These are phyloP conservation scores for Globisporangium abappressorium DNA, from an alignment of 352 stramenopile genomes.

Conservation along the genomic window DNA sequence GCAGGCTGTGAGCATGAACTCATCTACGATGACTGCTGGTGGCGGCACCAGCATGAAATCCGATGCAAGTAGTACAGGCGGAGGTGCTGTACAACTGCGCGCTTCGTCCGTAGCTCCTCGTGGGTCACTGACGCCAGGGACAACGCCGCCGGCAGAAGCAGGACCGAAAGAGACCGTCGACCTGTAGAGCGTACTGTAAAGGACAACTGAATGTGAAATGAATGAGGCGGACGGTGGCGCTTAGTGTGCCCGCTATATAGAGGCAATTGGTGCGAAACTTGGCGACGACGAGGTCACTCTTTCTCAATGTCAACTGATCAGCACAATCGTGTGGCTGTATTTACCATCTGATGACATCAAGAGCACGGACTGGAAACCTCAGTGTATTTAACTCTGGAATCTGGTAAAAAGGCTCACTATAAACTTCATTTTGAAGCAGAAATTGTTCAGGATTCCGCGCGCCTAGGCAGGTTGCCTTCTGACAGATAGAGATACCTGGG, in stretches of 20 bases:
- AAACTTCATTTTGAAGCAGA: neutral
- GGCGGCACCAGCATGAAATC: neutral
- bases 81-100: too few relatives aligned
- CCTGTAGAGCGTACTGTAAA: neutral
- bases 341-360: neutral
- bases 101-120: neutral
- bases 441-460: neutral
- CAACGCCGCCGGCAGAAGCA: neutral
- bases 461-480: neutral
- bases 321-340: neutral
- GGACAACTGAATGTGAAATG: too few relatives aligned
- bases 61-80: neutral
- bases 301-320: neutral
- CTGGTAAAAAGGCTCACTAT: neutral
- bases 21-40: neutral
- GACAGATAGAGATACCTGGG: neutral
- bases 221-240: too few relatives aligned
- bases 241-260: too few relatives aligned
- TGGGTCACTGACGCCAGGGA: neutral
- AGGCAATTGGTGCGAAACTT: neutral
- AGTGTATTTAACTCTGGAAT: neutral
- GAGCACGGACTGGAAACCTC: neutral
- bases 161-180: neutral
- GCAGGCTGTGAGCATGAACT: constrained; percentile 16
- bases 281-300: neutral